A percentile compares a stretch with the other conserved stretches of the same genome.
Conservation (phyloP, 495 filamentous ascomycete genomes). For the Hypomontagnella monticulosa region DNA sequence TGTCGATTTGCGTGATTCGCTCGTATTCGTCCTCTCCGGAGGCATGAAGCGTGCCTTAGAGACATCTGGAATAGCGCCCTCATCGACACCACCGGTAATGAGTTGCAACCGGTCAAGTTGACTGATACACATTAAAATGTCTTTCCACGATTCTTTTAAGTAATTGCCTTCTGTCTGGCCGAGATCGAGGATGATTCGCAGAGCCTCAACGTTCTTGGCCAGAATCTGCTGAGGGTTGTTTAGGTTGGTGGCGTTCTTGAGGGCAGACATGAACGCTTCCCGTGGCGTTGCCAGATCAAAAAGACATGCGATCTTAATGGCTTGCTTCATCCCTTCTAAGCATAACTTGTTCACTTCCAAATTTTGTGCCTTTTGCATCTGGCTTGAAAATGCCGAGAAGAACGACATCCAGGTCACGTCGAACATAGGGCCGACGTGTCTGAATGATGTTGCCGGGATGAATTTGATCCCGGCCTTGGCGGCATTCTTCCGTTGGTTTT, state of each 20-base stretch:
- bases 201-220: slow-evolving; percentile 92
- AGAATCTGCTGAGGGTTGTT: slow-evolving; percentile 96
- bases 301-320: slow-evolving; percentile 89
- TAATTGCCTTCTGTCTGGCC: slow-evolving; percentile 91
- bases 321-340: slow-evolving; percentile 93
- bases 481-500: slow-evolving; percentile 81
- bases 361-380: slow-evolving; percentile 91
- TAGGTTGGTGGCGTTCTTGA: slow-evolving; percentile 93
- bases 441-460: slow-evolving; percentile 90
- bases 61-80: slow-evolving; percentile 90
- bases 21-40: slow-evolving; percentile 56
- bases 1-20: slow-evolving; percentile 70
- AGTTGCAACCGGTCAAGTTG: slow-evolving; percentile 96
- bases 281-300: slow-evolving; percentile 92
- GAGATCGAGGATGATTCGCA: slow-evolving; percentile 89
- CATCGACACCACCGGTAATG: slow-evolving; percentile 93
- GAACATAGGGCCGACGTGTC: slow-evolving; percentile 98
- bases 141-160: slow-evolving; percentile 90
- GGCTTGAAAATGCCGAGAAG: slow-evolving; percentile 88
- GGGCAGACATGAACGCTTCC: slow-evolving; percentile 90
- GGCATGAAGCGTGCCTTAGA: slow-evolving; percentile 80
- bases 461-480: slow-evolving; percentile 77
- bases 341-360: slow-evolving; percentile 89
- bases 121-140: slow-evolving; percentile 93
- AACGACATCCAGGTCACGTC: slow-evolving; percentile 99